Percentiles rank a stretch among this genome's conserved stretches.
Evolutionary conservation across 2,329 filamentous ascomycete species (phyloP).

Genomic region (Xylaria hypoxylon): DNA sequence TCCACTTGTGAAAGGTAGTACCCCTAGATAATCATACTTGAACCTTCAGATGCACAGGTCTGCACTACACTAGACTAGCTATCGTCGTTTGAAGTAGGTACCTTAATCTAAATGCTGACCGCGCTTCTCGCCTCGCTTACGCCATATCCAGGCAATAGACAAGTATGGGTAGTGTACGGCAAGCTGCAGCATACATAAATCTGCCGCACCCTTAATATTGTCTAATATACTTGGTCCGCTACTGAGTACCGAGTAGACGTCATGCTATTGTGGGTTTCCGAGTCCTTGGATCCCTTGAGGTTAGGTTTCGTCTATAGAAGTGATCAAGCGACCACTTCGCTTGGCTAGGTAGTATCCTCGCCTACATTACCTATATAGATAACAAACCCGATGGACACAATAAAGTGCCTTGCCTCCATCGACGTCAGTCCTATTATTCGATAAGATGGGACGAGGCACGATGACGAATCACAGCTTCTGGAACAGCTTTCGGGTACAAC

Average conservation of each 20-base stretch:
- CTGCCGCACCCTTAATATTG: conserved; percentile 34
- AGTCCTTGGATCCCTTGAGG: conserved; percentile 28
- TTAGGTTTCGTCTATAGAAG: conserved; percentile 32
- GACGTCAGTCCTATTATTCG: background rate
- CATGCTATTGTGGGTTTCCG: conserved; percentile 30
- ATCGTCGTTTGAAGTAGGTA: too few relatives aligned
- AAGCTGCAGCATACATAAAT: conserved; percentile 36
- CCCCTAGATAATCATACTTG: too few relatives aligned
- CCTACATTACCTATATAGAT: conserved; percentile 12
- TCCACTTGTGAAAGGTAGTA: background rate
- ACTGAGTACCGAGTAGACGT: conserved; percentile 18
- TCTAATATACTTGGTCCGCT: conserved; percentile 26
- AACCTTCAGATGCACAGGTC: background rate
- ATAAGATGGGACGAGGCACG: conserved; percentile 16
- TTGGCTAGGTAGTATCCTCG: conserved; percentile 21
- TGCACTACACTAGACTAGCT: background rate
- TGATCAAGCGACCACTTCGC: conserved; percentile 22
- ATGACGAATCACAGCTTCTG: conserved; percentile 7
- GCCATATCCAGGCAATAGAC: conserved; percentile 26
- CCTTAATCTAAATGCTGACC: too few relatives aligned
- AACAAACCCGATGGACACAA: conserved; percentile 13
- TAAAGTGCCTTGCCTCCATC: conserved; percentile 2
- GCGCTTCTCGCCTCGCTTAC: conserved; percentile 24
- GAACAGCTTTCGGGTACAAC: background rate
- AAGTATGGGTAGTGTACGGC: conserved; percentile 33